Evolutionary conservation across 179 eudicot genomes (phyloP).

Genomic region (Patellifolia procumbens): DNA sequence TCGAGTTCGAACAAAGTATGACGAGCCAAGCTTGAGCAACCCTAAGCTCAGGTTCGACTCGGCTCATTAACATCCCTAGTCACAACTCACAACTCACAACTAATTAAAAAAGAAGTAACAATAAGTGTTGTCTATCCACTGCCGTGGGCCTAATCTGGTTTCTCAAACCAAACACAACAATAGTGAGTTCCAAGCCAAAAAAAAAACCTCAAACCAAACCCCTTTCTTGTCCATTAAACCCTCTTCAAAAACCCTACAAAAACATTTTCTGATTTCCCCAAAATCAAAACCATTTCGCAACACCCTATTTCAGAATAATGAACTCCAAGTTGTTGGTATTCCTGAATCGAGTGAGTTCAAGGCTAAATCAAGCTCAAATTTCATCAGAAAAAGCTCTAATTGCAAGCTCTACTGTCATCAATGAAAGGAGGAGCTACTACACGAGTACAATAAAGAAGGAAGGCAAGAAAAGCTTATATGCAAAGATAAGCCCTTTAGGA

Average conservation of each 20-base stretch:
- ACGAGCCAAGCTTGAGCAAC: no score
- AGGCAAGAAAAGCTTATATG: slow-evolving; percentile 45
- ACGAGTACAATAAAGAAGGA: slow-evolving; percentile 21
- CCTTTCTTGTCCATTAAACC: slow-evolving; percentile 3
- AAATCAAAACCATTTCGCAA: slow-evolving; percentile 15
- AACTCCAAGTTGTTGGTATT: slow-evolving; percentile 20
- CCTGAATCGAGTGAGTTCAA: slow-evolving; percentile 23
- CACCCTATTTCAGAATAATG: slow-evolving; percentile 23
- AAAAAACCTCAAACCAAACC: background rate
- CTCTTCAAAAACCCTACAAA: slow-evolving; percentile 9
- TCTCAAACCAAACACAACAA: background rate
- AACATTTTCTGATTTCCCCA: background rate
- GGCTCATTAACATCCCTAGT: no score
- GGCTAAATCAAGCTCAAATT: slow-evolving; percentile 19
- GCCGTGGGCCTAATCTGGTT: background rate
- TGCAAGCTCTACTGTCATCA: slow-evolving; percentile 1
- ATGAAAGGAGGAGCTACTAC: slow-evolving; percentile 30
- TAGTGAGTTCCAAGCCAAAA: background rate
- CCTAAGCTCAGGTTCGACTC: no score
- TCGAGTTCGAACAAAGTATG: no score
- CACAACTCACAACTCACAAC: no score
- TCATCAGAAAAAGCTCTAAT: slow-evolving; percentile 13
- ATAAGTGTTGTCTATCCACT: background rate
- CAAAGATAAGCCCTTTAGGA: slow-evolving; percentile 77
- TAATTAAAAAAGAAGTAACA: no score